Base-by-base conservation (phyloP, 352 stramenopile species). In the Phytophthora constricta region DNA sequence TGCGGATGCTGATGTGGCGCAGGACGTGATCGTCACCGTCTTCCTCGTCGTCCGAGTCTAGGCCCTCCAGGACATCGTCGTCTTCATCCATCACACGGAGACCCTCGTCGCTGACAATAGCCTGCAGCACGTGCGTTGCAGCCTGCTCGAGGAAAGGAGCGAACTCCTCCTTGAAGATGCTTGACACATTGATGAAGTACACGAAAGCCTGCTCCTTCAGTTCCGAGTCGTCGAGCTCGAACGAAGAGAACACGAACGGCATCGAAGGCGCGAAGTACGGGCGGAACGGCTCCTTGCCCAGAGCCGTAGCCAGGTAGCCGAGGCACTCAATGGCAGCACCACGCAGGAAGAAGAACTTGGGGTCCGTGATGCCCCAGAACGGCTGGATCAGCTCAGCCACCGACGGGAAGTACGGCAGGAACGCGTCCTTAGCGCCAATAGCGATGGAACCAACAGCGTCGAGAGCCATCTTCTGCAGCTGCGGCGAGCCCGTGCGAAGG, bases 101-200 rank as follows among this genome's bases (percentile, higher is more conserved):
- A 59, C 87, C 88, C 28, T 96, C 87, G 27, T 94, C 84, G 56
- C 79, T 94, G 50, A 91, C 71, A 43, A 95, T 84, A 45, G 80
- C 78, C n/a, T 72, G 65, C 17, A 96, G 68, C 57, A 95, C 84
- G 52, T 90, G 72, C 2, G 74, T 89, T 22, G 87, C 86, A 26
- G 82, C 82, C 60, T 90, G 73, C 41, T 94, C 79, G 17, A 99
- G 79, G 65, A 98, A 98, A 26, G 93, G 96, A 31, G 87, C 82
- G 74, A 99, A 99, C 77, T 99, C 96, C 58, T 98, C 90, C 76
- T 98, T 98, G 91, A 98, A 99, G 27, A 98, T 97, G 70, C 98
- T 99, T 58, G 96, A 93, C 48, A 98, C 78, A 74, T 99, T 99
- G 46, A 98, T 98, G 76, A 99, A 99, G 65, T 98, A 98, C 20